Conservation (phyloP, 306 rosid genomes). For the Prunus fruticosa region DNA sequence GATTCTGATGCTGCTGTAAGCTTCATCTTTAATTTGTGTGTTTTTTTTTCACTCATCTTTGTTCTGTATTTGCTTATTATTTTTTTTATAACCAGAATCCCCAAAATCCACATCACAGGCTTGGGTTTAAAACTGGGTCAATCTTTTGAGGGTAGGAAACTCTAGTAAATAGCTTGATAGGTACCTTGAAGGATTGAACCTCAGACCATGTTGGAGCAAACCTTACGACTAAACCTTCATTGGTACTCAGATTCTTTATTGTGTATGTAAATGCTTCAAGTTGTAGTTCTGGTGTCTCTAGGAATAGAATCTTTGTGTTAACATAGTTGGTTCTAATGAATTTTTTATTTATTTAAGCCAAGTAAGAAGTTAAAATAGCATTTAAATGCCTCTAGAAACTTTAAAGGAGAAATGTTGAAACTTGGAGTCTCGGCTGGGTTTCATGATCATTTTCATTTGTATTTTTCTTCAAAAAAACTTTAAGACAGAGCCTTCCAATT, state of each 20-base stretch:
- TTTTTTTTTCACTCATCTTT: constrained; percentile 3
- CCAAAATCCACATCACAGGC: not conserved
- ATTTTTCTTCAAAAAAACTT: not conserved
- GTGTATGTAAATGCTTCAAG: not conserved
- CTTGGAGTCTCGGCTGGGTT: not conserved
- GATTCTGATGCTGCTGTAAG: constrained; percentile 84
- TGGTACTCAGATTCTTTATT: not conserved
- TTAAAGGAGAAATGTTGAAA: not conserved
- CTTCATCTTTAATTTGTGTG: not conserved
- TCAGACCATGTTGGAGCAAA: not conserved
- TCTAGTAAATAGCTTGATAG: not conserved
- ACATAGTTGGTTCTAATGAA: not conserved
- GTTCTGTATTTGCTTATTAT: not conserved
- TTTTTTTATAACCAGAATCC: not conserved
- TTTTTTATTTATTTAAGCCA: not conserved
- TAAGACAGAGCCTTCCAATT: not conserved
- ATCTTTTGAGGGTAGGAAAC: not conserved
- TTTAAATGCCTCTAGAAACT: not conserved
- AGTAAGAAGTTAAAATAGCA: not conserved
- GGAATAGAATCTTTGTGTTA: not conserved
- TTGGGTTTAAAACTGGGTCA: not conserved
- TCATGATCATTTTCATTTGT: too few species aligned
- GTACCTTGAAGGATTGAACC: not conserved
- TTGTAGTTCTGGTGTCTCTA: not conserved
- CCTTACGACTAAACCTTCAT: not conserved